Base-by-base conservation (phyloP, 2,329 filamentous ascomycete genomes). In the Epichloe sylvatica region DNA sequence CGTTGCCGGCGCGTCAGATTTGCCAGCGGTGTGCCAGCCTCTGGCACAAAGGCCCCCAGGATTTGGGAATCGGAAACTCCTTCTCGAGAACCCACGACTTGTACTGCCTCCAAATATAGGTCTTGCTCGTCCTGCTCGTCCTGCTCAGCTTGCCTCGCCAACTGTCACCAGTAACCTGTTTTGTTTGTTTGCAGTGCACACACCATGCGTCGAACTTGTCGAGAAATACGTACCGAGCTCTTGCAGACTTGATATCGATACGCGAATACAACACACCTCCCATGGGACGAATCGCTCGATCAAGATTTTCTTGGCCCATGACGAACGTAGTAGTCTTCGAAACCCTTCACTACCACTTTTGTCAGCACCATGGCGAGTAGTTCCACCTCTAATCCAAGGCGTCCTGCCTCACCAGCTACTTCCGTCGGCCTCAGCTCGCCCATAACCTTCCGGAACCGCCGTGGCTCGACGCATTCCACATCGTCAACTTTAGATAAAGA, bases 401-500 rank as follows among this genome's bases (percentile, higher is more conserved):
- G 59, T 53, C 64, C 38, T 54, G 63, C 59, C 41, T 55, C 59
- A 25, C 58, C 54, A 46, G 60, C 59, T 45, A 57, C 50, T 7
- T 53, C 59, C 15, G 47, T 56, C n/a, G 57, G 33, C 13, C 38
- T 51, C 23, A 47, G 51, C 53, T 66, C 67, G 17, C 63, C 64
- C 17, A 51, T 56, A 35, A 56, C 55, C 53, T 60, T 62, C 39
- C 62, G 63, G 54, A 60, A 58, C 51, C 66, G 68, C 17, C 66
- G 67, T 49, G 64, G 64, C 51, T 70, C 69, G 33, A 59, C 68
- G 52, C 62, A 62, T 52, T 70, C 71, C 7, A 61, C 69, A 51
- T 69, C 70, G 36, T 67, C 66, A 35, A 59, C 60, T 34, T 54
- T 65, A 52, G 84, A 90, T 63, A 84, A 80, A 61, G 84, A 88